phyloP scores from a whole-genome alignment of 2,329 filamentous ascomycete species.

The Colletotrichum nymphaeae region DNA sequence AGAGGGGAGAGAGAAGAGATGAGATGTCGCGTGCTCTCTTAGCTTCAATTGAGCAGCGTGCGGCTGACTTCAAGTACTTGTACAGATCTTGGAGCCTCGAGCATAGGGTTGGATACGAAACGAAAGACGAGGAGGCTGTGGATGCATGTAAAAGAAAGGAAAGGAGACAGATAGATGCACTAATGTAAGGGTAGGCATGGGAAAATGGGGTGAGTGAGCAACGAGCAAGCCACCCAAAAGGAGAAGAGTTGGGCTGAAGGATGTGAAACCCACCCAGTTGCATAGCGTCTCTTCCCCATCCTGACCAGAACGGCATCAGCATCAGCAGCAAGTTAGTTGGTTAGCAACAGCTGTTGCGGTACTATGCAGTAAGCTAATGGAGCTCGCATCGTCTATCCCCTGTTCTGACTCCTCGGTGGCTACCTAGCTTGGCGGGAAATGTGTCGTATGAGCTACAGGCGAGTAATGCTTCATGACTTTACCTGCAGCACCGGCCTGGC shows the following conservation, averaged over 20 bases:
- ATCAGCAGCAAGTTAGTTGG: neutral
- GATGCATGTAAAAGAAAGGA: neutral
- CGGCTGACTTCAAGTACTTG: conserved; percentile 5
- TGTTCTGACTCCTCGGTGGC: conserved; percentile 3
- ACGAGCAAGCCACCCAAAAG: conserved; percentile 4
- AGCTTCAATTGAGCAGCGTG: conserved; percentile 1
- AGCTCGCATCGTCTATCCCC: conserved; percentile 20
- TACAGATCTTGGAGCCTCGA: neutral
- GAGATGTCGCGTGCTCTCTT: conserved; percentile 18
- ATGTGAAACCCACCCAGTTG: conserved; percentile 33
- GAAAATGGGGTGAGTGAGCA: conserved; percentile 8
- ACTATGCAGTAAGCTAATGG: conserved; percentile 23
- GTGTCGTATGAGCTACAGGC: conserved; percentile 1
- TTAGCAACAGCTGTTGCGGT: conserved; percentile 12
- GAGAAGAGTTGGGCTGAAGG: conserved; percentile 29
- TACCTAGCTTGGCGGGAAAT: conserved; percentile 14
- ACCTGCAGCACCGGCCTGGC: neutral
- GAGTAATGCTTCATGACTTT: conserved; percentile 3
- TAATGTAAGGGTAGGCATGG: neutral
- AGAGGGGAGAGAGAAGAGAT: neutral
- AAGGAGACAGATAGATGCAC: conserved; percentile 1
- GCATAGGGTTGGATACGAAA: neutral
- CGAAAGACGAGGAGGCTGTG: neutral
- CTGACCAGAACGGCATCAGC: neutral
- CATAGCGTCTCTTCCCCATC: conserved; percentile 19